Base-by-base conservation (phyloP, 208 protist species). In the Crithidia sp. region DNA sequence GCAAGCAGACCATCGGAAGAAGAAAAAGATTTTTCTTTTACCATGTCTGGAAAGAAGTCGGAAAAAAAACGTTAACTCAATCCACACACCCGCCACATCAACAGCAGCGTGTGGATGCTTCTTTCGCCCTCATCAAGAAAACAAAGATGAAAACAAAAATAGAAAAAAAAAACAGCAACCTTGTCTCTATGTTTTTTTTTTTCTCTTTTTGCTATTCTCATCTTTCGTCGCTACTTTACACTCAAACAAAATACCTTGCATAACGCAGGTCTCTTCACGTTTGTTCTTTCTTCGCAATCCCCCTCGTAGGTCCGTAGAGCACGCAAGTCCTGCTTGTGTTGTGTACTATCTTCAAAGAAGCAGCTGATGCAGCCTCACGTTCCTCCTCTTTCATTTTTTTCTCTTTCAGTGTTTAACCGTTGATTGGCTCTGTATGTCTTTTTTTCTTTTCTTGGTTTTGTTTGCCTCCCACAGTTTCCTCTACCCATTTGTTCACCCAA, bases 21-120 rank as follows among this genome's bases (percentile, higher is more conserved):
- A 43, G 57, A 53, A 12, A 17, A 41, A 59, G 45, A 49, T 3
- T 55, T 53, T 28, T 17, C 8, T 14, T 66, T 40, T 54, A 7
- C 28, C 28, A 28, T 28, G 28, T 28, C 28, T 28, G 28, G 28
- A 28, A 28, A 28, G 28, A 28, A 28, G 28, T 28, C 41, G 62
- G 45, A 67, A 67, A 49, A 67, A 36, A 45, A 66, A 54, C 1
- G 13, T 9, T 58, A 59, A 37, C 37, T n/a, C 52, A 49, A 28
- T 47, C 40, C 39, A 40, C 40, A 49, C 64, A 37, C 47, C 49
- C 37, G 64, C 64, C 52, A 69, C 64, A 69, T 50, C 8, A 59
- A 59, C 49, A 69, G 64, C 64, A 69, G 49, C 49, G 52, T 14
- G 3, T 56, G 64, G 64, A 49, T 59, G 37, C 64, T 69, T 69